These are phyloP conservation scores for Kalaharituber pfeilii DNA, from an alignment of 2,329 filamentous ascomycete species.

Conservation along the genomic window DNA sequence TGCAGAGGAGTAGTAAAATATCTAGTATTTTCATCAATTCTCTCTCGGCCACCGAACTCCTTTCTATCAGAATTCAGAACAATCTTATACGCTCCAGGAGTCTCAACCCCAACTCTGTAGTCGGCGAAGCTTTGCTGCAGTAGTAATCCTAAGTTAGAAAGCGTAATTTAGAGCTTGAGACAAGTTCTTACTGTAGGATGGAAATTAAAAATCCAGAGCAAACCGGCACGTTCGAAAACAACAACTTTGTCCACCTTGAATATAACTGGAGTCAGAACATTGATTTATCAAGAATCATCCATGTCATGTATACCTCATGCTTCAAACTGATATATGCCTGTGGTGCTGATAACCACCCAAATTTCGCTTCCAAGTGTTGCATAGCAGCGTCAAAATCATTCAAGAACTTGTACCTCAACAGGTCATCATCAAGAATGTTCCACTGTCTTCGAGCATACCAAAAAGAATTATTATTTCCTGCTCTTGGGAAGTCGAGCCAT, in stretches of 20 bases:
- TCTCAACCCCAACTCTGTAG: slow-evolving; percentile 78
- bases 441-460: slow-evolving; percentile 88
- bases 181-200: slow-evolving; percentile 41
- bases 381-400: slow-evolving; percentile 88
- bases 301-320: slow-evolving; percentile 41
- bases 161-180: no score
- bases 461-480: slow-evolving; percentile 82
- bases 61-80: slow-evolving; percentile 66
- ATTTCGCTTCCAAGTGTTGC: slow-evolving; percentile 73
- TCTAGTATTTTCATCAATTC: slow-evolving; percentile 60
- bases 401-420: slow-evolving; percentile 77
- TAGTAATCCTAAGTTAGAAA: slow-evolving; percentile 1
- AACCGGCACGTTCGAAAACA: slow-evolving; percentile 79
- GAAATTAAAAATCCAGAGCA: slow-evolving; percentile 95
- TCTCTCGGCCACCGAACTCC: slow-evolving; percentile 60
- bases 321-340: slow-evolving; percentile 91
- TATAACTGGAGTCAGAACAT: background rate
- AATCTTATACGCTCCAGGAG: slow-evolving; percentile 67
- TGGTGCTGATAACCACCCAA: slow-evolving; percentile 70
- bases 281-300: background rate
- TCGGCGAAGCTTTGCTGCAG: slow-evolving; percentile 57
- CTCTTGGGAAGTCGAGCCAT: slow-evolving; percentile 95
- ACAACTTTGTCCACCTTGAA: slow-evolving; percentile 64
- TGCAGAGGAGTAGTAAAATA: slow-evolving; percentile 84
- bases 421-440: slow-evolving; percentile 70